Percentiles rank a stretch among this genome's conserved stretches.
phyloP scores from a whole-genome alignment of 2,329 filamentous ascomycete species.

The Fusarium sp. region DNA sequence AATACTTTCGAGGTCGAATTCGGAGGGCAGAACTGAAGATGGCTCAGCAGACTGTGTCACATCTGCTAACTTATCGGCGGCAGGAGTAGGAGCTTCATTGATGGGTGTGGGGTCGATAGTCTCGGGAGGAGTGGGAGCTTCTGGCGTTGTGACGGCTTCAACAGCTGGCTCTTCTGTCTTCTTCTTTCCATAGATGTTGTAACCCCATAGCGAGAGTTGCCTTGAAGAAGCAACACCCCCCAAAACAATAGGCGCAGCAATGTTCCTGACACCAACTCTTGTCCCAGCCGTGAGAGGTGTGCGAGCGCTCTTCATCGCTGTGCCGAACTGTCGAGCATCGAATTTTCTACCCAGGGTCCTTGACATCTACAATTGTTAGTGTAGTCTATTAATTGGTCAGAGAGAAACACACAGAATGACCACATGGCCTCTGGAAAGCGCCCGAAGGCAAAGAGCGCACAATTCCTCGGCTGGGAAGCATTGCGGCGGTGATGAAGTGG shows the following conservation, averaged over 20 bases:
- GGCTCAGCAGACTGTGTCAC: slow-evolving; percentile 30
- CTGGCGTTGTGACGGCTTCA: slow-evolving; percentile 24
- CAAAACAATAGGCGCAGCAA: slow-evolving; percentile 44
- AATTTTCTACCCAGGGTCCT: slow-evolving; percentile 46
- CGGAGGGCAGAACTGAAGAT: slow-evolving; percentile 40
- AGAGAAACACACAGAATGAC: slow-evolving; percentile 44
- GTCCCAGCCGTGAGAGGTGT: slow-evolving; percentile 34
- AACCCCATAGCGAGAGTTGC: slow-evolving; percentile 51
- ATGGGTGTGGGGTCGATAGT: slow-evolving; percentile 19
- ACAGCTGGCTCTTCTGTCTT: slow-evolving; percentile 37
- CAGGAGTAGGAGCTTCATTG: slow-evolving; percentile 29
- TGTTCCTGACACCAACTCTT: slow-evolving; percentile 36
- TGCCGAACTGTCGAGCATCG: slow-evolving; percentile 51
- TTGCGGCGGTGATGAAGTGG: slow-evolving; percentile 46
- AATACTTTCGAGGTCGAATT: slow-evolving; percentile 50
- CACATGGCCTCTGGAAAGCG: slow-evolving; percentile 46
- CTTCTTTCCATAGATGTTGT: slow-evolving; percentile 41
- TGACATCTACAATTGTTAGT: slow-evolving; percentile 33
- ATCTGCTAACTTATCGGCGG: slow-evolving; percentile 35
- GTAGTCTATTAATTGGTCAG: neutral
- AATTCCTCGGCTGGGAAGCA: slow-evolving; percentile 60
- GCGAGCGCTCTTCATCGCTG: slow-evolving; percentile 42
- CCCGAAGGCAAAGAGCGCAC: slow-evolving; percentile 52
- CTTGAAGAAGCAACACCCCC: slow-evolving; percentile 48
- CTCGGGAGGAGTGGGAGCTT: slow-evolving; percentile 33